phyloP scores from a whole-genome alignment of 2,329 filamentous ascomycete genomes.

The Neurospora sp. region DNA sequence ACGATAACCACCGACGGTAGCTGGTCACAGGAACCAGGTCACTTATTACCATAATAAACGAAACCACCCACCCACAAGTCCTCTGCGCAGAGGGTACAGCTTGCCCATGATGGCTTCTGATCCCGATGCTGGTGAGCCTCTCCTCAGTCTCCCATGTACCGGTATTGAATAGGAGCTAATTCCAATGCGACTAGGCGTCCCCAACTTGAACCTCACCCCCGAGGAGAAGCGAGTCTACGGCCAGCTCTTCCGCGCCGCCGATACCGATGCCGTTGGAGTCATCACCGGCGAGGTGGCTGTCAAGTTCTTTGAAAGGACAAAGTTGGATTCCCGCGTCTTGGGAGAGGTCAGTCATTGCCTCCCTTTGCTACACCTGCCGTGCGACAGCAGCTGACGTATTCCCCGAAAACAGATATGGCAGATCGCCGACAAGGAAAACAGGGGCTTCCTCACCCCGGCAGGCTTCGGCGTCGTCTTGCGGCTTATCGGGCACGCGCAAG shows the following conservation, averaged over 20 bases:
- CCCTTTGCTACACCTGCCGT: background rate
- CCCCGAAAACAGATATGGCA: slow-evolving; percentile 83
- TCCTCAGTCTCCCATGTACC: background rate
- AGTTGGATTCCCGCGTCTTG: slow-evolving; percentile 72
- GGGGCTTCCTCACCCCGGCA: slow-evolving; percentile 81
- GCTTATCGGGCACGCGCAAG: slow-evolving; percentile 92
- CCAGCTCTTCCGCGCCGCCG: slow-evolving; percentile 86
- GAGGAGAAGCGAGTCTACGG: slow-evolving; percentile 93
- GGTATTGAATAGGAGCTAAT: slow-evolving; percentile 4
- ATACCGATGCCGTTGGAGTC: slow-evolving; percentile 83
- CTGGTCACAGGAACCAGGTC: background rate
- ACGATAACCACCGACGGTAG: background rate
- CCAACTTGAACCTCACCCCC: slow-evolving; percentile 72
- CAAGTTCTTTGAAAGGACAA: slow-evolving; percentile 95
- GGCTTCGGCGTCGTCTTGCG: slow-evolving; percentile 90
- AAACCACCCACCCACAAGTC: background rate
- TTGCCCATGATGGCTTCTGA: slow-evolving; percentile 20
- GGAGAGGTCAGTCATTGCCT: slow-evolving; percentile 54
- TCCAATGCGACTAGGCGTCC: slow-evolving; percentile 32
- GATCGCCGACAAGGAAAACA: slow-evolving; percentile 93
- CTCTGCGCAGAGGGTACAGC: slow-evolving; percentile 4
- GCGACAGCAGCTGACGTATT: slow-evolving; percentile 18
- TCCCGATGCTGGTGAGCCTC: slow-evolving; percentile 17
- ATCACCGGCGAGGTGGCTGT: slow-evolving; percentile 94
- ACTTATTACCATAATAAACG: background rate